Conservation (phyloP, 2,329 filamentous ascomycete genomes). For the Pseudogymnoascus sp. region DNA sequence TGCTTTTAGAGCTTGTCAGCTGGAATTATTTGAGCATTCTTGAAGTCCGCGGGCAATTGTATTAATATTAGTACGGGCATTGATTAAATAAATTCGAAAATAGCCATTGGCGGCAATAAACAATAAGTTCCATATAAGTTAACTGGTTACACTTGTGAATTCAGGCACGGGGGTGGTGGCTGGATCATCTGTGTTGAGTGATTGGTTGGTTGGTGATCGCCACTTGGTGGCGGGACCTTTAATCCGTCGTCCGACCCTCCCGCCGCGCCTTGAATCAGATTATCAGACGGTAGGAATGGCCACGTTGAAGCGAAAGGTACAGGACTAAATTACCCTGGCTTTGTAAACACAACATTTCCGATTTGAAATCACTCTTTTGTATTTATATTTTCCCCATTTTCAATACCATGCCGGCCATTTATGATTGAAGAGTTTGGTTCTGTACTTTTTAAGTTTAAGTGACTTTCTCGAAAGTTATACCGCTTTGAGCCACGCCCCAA, state of each 20-base stretch:
- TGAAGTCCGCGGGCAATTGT: not conserved
- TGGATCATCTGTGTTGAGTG: not conserved
- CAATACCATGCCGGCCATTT: not conserved
- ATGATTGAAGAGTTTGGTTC: not conserved
- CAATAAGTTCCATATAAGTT: not conserved
- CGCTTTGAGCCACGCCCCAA: not conserved
- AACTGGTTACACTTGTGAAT: too few relatives aligned
- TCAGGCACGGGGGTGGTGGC: too few relatives aligned
- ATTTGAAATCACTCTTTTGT: slow-evolving; percentile 10
- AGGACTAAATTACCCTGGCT: not conserved
- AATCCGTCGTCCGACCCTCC: not conserved
- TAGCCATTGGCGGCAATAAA: not conserved
- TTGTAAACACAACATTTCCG: slow-evolving; percentile 10
- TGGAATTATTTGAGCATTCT: slow-evolving; percentile 3
- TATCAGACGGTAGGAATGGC: slow-evolving; percentile 4
- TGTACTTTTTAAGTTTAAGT: not conserved
- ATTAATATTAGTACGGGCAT: not conserved
- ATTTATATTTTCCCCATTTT: slow-evolving; percentile 7
- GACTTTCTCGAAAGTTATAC: slow-evolving; percentile 7
- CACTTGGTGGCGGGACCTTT: not conserved
- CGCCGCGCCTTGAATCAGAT: not conserved
- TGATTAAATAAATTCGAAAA: not conserved
- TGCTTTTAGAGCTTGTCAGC: slow-evolving; percentile 4
- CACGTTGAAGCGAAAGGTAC: slow-evolving; percentile 9
- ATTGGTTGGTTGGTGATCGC: not conserved